Conservation (phyloP, 805 yeast species). For the Cyberlindnera sargentensis region DNA sequence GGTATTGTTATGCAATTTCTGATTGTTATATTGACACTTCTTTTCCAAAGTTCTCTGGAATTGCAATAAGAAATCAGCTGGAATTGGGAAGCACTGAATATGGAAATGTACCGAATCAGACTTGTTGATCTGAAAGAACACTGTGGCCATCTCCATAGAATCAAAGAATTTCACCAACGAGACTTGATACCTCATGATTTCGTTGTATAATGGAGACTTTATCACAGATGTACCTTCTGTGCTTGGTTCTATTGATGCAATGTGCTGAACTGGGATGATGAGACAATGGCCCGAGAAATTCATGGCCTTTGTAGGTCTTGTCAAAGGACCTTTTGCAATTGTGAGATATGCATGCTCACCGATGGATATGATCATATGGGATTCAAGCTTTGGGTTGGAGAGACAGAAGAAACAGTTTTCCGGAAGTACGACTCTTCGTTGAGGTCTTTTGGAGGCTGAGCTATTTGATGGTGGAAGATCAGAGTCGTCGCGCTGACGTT, state of each 20-base stretch:
- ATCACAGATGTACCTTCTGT: constrained; percentile 15
- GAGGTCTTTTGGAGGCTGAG: constrained; percentile 1
- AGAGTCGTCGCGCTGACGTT: constrained; percentile 3
- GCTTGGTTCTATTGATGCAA: constrained; percentile 34
- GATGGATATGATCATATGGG: constrained; percentile 76
- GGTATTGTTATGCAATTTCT: constrained; percentile 36
- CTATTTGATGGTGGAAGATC: background rate
- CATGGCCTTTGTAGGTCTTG: constrained; percentile 40
- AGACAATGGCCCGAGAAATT: constrained; percentile 76
- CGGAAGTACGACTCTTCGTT: constrained; percentile 39
- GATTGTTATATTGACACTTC: constrained; percentile 39
- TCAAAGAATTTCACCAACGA: constrained; percentile 42
- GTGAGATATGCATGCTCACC: constrained; percentile 64
- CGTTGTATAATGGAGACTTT: constrained; percentile 33
- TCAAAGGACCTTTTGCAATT: constrained; percentile 80
- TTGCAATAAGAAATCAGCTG: constrained; percentile 32
- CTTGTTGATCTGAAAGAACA: constrained; percentile 67
- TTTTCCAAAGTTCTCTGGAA: constrained; percentile 42
- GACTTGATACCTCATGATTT: constrained; percentile 39
- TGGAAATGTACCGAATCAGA: constrained; percentile 65
- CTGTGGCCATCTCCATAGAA: constrained; percentile 39
- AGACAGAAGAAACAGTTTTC: constrained; percentile 75
- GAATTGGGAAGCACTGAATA: constrained; percentile 69
- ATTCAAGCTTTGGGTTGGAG: constrained; percentile 67
- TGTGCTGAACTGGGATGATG: constrained; percentile 73